Base-by-base conservation (phyloP, 441 rosid species). In the Eugenia klotzschiana region DNA sequence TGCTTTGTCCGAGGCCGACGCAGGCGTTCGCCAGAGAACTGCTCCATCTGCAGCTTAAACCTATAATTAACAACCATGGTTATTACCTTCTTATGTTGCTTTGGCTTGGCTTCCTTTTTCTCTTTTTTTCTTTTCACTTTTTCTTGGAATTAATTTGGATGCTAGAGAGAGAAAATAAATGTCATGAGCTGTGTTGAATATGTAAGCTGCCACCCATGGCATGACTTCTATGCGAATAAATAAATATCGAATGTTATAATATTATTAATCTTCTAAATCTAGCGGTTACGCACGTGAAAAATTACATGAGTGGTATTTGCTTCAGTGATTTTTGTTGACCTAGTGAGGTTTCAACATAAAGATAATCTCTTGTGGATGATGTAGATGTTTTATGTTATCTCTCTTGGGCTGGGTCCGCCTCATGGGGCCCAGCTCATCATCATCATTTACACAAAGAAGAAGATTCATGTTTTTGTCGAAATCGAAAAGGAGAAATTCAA, bases 1-100 rank as follows among this genome's bases (percentile, higher is more conserved):
- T 5, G 55, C 89, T 7, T 79, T 89, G 52, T 49, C 79, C 1
- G 84, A 84, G 41, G 89, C 82, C 40, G 88, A 29, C 5, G 84
- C 60, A 3, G 77, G 25, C 22, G 86, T 82, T 55, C 83, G 74
- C 26, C 79, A 56, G 52, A 41, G 60, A 22, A 88, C 6, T 81
- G 90, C 90, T 15, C 92, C 93, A 7, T 85, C 88, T 15, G 90
- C 91, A 1, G 93, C 92, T 73, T 90, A 83, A 87, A 13, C 14
- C 40, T 33, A 69, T 69, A 37, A 69, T 22, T 23, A 37, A 33
- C 20, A 3, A 69, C 22, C 77, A 20, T 20, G n/a, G 22, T 5
- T 64, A 33, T 69, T 13, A 37, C 77, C 77, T 69, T 33, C 51
- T 33, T 69, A 69, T 37, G 77, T 33, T 33, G 77, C 77, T 69